Percentiles rank a stretch among this genome's conserved stretches.
Evolutionary conservation across 169 alveolate species (phyloP).

Genomic region (Ichthyophthirius multifiliis): DNA sequence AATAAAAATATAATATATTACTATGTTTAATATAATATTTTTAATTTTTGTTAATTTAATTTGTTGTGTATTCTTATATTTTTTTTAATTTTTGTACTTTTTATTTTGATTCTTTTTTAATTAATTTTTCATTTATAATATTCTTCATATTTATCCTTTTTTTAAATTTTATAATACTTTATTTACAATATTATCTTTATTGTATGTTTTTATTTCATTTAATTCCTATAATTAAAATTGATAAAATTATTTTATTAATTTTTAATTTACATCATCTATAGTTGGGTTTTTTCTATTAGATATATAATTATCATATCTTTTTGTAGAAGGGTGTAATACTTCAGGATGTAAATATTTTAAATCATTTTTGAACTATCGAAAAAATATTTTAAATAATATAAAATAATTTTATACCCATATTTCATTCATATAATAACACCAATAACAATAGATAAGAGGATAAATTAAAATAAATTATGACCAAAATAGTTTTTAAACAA

Average conservation of each 20-base stretch:
- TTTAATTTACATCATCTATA: not conserved
- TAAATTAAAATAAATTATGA: not conserved
- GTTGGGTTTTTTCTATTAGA: not conserved
- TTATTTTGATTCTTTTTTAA: too few species aligned
- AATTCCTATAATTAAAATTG: not conserved
- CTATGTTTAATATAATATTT: too few species aligned
- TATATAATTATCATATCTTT: not conserved
- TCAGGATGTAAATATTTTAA: conserved; percentile 6
- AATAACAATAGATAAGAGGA: not conserved
- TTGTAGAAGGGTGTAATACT: not conserved
- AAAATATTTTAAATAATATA: not conserved
- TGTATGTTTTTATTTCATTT: not conserved
- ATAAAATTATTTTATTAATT: not conserved
- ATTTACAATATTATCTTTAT: not conserved
- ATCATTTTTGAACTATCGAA: not conserved
- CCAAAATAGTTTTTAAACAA: too few species aligned
- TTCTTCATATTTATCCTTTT: too few species aligned
- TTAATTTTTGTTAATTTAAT: too few species aligned
- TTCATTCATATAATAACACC: conserved; percentile 8
- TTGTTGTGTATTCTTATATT: too few species aligned
- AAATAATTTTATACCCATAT: not conserved
- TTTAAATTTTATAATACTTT: not conserved
- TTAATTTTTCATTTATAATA: too few species aligned
- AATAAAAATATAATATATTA: too few species aligned
- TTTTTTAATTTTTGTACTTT: too few species aligned